A percentile compares a stretch with the other conserved stretches of the same genome.
phyloP scores from a whole-genome alignment of 306 rosid species.

The Vicia faba region DNA sequence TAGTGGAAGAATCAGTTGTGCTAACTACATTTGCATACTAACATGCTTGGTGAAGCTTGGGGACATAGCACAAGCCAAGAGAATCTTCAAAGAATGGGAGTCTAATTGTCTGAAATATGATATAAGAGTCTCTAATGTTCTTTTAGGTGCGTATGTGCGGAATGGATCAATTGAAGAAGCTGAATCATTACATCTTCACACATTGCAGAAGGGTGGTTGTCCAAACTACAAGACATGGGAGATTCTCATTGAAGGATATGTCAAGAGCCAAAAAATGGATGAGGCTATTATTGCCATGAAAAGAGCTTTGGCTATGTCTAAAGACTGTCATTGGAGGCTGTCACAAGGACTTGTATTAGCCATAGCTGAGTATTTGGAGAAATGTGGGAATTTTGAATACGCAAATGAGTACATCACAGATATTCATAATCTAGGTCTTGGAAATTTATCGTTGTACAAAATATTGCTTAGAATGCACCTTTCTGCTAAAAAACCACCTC shows the following conservation, averaged over 20 bases:
- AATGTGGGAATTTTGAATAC: conserved; percentile 50
- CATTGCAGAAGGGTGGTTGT: conserved; percentile 71
- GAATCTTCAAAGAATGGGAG: conserved; percentile 77
- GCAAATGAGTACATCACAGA: conserved; percentile 48
- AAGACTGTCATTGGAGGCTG: conserved; percentile 70
- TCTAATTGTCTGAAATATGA: conserved; percentile 58
- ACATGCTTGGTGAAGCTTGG: conserved; percentile 72
- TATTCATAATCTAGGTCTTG: conserved; percentile 49
- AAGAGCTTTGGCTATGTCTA: conserved; percentile 53
- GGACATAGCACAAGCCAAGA: conserved; percentile 61
- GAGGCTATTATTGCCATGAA: conserved; percentile 62
- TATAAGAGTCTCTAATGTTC: conserved; percentile 79
- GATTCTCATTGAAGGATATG: conserved; percentile 80
- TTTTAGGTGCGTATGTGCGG: conserved; percentile 82
- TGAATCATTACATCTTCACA: conserved; percentile 64
- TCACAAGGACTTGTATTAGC: conserved; percentile 49
- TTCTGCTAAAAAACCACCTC: conserved; percentile 48
- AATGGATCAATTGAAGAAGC: conserved; percentile 73
- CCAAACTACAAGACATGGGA: conserved; percentile 95
- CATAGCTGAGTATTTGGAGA: conserved; percentile 61
- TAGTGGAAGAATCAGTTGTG: conserved; percentile 63
- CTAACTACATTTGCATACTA: conserved; percentile 71
- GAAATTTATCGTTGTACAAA: conserved; percentile 58
- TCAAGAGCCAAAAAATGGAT: conserved; percentile 53
- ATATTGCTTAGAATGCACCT: conserved; percentile 58